Evolutionary conservation across 116 monocot genomes (phyloP), one percentile per base, ranked within the genome.

Genomic region (Iris pallida): DNA sequence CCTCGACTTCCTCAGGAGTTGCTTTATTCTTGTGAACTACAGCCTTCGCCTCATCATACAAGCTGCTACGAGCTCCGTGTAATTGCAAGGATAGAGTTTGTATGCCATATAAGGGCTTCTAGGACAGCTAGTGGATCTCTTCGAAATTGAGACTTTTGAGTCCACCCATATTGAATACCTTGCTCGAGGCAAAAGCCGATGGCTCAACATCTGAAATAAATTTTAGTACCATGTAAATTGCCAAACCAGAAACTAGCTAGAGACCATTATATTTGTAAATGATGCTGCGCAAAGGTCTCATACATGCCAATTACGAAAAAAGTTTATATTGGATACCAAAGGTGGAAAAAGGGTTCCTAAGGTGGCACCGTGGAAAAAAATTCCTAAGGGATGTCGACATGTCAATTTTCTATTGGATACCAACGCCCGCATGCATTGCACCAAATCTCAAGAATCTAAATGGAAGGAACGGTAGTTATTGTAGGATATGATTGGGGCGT

Each of bases 141-240:
- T 48, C 98, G 74, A 57, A 98, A 84, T 58, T 98, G 93, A 42
- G 93, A 98, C 57, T 98, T 98, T 98, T 45, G 98, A 93, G 56
- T 98, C 98, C 45, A 98, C 93, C 98, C 93, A 93, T 57, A 93
- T 93, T 46, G 98, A 93, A 78, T 88, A 93, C 63, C 79, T 81
- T 72, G 93, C 81, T 82, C 62, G 58, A 67, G 93, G 98, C 70
- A 98, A 98, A 63, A 98, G 90, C 48, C 93, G 90, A 63, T 98
- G 98, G 62, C 90, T 82, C 72, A 98, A 74, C 90, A 98, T 84
- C 98, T 93, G 80, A 59, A 68, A 16, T 54, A 49, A 12, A 65
- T 59, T 60, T 14, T 42, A 46, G 52, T 19, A 40, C 8, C 54
- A 52, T 66, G 53, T 41, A 53, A 67, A 64, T n/a, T 64, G 46